Percentiles rank a stretch among this genome's conserved stretches.
phyloP scores from a whole-genome alignment of 495 filamentous ascomycete genomes.

The Talaromyces trachyspermus region DNA sequence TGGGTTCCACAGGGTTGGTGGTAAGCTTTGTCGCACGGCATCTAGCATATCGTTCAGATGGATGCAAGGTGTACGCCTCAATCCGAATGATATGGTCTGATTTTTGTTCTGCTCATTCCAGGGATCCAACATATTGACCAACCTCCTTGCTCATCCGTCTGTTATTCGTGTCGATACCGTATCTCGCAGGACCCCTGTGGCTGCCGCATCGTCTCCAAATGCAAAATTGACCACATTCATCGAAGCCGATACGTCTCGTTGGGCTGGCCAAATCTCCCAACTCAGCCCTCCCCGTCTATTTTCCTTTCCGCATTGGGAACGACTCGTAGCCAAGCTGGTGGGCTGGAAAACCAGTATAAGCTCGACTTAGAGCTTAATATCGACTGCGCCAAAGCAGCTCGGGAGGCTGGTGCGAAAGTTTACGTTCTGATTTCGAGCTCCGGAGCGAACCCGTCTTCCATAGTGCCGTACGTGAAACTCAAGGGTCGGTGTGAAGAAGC shows the following conservation, averaged over 20 bases:
- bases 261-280: slow-evolving; percentile 46
- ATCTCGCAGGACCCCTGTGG: slow-evolving; percentile 34
- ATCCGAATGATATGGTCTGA: not conserved
- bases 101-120: slow-evolving; percentile 11
- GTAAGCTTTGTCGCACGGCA: slow-evolving; percentile 20
- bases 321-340: slow-evolving; percentile 56
- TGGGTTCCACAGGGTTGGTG: slow-evolving; percentile 44
- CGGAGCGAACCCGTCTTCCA: slow-evolving; percentile 40
- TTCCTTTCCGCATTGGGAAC: slow-evolving; percentile 64
- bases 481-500: slow-evolving; percentile 75
- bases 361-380: slow-evolving; percentile 71
- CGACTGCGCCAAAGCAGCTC: slow-evolving; percentile 59
- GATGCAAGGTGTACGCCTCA: not conserved
- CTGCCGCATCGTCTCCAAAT: slow-evolving; percentile 21
- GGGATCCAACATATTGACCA: slow-evolving; percentile 44
- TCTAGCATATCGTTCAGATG: not conserved
- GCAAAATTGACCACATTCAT: slow-evolving; percentile 38
- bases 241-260: slow-evolving; percentile 41
- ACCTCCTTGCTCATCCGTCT: slow-evolving; percentile 30
- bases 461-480: slow-evolving; percentile 58
- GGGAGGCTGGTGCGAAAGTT: slow-evolving; percentile 51
- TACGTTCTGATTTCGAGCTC: slow-evolving; percentile 61
- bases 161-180: slow-evolving; percentile 39
- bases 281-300: slow-evolving; percentile 50
- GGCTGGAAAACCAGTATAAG: slow-evolving; percentile 65